Conservation (phyloP, 441 rosid genomes). For the Populus trichocarpa region DNA sequence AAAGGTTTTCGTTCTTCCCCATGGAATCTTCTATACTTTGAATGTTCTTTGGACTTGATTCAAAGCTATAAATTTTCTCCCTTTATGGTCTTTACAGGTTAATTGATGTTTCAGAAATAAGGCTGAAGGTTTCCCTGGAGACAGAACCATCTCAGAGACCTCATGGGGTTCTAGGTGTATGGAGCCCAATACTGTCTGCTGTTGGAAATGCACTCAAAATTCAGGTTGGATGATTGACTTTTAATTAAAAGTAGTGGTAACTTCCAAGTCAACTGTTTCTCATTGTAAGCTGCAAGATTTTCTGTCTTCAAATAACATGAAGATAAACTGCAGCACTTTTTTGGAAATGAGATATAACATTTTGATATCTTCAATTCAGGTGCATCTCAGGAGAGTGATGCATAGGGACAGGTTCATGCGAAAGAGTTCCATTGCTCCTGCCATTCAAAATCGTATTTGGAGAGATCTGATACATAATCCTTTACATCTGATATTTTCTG, state of each 20-base stretch:
- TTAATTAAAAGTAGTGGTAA: neutral
- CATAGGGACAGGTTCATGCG: slow-evolving; percentile 90
- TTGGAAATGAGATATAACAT: neutral
- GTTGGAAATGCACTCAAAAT: slow-evolving; percentile 97
- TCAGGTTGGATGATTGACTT: slow-evolving; percentile 53
- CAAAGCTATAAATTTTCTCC: neutral
- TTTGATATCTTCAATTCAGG: slow-evolving; percentile 43
- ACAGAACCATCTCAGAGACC: slow-evolving; percentile 97
- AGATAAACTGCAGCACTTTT: neutral
- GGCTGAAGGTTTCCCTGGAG: slow-evolving; percentile 88
- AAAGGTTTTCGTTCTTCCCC: slow-evolving; percentile 3
- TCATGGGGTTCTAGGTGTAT: slow-evolving; percentile 89
- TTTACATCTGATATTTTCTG: slow-evolving; percentile 86
- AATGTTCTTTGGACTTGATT: neutral
- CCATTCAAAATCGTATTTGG: slow-evolving; percentile 84
- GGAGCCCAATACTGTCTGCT: slow-evolving; percentile 97
- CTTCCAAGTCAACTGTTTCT: neutral
- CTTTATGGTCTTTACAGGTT: slow-evolving; percentile 52
- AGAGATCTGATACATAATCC: slow-evolving; percentile 99
- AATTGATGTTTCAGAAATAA: slow-evolving; percentile 93
- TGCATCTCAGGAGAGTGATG: slow-evolving; percentile 97
- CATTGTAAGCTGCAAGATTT: neutral
- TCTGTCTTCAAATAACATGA: neutral
- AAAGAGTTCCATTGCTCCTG: slow-evolving; percentile 88
- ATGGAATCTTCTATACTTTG: neutral